Evolutionary conservation across 176 grass and related monocot genomes (phyloP).

Genomic region (Eleusine indica): DNA sequence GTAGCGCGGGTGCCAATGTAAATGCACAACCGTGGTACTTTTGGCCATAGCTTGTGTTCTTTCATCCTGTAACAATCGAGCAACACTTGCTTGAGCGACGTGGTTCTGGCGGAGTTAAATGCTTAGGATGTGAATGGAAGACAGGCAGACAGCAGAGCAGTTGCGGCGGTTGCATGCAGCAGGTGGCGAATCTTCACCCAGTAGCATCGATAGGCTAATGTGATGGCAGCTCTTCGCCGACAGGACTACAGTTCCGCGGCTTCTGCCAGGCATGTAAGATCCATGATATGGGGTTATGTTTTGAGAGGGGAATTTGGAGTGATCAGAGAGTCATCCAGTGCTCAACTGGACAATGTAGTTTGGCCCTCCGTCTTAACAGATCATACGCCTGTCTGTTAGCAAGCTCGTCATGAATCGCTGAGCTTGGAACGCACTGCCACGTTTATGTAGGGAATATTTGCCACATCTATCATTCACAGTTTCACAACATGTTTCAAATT

Average conservation of each 20-base stretch:
- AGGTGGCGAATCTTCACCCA: not conserved
- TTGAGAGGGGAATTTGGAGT: not conserved
- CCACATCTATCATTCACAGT: not conserved
- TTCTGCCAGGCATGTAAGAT: too few species aligned
- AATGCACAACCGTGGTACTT: not conserved
- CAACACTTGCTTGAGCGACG: not conserved
- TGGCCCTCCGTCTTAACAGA: not conserved
- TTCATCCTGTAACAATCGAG: not conserved
- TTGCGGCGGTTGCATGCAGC: not conserved
- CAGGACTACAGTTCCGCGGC: too few species aligned
- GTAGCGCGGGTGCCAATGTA: slow-evolving; percentile 17
- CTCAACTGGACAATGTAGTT: not conserved
- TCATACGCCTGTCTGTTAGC: not conserved
- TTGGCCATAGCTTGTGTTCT: slow-evolving; percentile 5
- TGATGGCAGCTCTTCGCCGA: too few species aligned
- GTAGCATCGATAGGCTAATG: not conserved
- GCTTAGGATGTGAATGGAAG: not conserved
- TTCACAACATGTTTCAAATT: slow-evolving; percentile 4
- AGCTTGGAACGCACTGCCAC: not conserved
- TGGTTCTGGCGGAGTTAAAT: not conserved
- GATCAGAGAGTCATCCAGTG: not conserved
- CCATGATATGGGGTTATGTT: not conserved
- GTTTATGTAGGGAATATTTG: not conserved
- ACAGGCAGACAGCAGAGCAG: not conserved
- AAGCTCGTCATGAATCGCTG: not conserved